Percentiles rank a stretch among this genome's conserved stretches.
These are phyloP conservation scores for Saccharomyces pastorianus DNA, from an alignment of 1,139 yeast genomes.

Conservation along the genomic window DNA sequence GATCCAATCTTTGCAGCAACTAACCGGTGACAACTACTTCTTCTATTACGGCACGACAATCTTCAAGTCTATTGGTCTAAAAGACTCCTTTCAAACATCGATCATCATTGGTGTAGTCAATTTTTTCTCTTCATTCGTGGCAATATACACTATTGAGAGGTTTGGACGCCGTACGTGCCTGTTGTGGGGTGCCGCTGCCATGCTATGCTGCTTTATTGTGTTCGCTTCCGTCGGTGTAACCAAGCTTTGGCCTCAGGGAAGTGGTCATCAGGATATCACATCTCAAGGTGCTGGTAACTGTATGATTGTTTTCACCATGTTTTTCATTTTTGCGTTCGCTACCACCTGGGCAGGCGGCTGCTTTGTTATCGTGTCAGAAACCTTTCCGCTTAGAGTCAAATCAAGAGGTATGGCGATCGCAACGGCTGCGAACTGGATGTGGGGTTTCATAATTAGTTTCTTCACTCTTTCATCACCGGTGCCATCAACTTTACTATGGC, in stretches of 20 bases:
- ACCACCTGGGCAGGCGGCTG: conserved; percentile 77
- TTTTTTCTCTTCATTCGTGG: conserved; percentile 60
- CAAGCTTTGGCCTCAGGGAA: conserved; percentile 45
- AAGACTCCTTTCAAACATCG: conserved; percentile 62
- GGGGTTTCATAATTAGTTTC: conserved; percentile 64
- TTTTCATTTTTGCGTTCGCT: conserved; percentile 70
- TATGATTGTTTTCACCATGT: conserved; percentile 66
- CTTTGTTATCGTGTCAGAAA: conserved; percentile 60
- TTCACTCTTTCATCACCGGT: conserved; percentile 57
- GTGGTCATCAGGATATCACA: conserved; percentile 39
- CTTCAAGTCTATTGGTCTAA: conserved; percentile 62
- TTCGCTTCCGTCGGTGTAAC: conserved; percentile 60
- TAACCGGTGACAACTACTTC: conserved; percentile 69
- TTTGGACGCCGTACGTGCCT: conserved; percentile 60
- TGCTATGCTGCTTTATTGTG: conserved; percentile 53
- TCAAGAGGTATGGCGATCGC: conserved; percentile 68
- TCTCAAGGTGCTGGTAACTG: conserved; percentile 53
- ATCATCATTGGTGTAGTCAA: conserved; percentile 68
- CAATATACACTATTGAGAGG: conserved; percentile 54
- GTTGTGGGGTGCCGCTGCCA: conserved; percentile 51
- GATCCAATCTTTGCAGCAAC: conserved; percentile 61
- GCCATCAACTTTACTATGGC: conserved; percentile 43
- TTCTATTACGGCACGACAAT: conserved; percentile 69
- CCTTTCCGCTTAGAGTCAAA: conserved; percentile 67
- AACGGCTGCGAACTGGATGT: conserved; percentile 60